Conservation (phyloP, 2,329 filamentous ascomycete species). For the Xylariaceae sp. region DNA sequence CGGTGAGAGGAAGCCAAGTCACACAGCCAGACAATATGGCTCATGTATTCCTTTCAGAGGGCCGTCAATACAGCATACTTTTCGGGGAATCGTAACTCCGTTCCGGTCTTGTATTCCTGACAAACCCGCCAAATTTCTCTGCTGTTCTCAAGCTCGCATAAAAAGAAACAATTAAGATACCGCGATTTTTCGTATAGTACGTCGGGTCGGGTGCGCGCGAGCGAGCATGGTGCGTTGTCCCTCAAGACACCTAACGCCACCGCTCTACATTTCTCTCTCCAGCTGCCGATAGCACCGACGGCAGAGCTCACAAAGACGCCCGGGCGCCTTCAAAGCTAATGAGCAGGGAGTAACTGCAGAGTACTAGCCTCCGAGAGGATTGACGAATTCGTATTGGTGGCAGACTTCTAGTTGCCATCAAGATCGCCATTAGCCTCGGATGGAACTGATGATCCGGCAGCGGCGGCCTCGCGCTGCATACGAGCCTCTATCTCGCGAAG, state of each 20-base stretch:
- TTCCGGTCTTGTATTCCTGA: slow-evolving; percentile 28
- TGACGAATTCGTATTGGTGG: slow-evolving; percentile 14
- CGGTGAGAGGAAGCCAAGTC: too few relatives aligned
- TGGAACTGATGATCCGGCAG: slow-evolving; percentile 33
- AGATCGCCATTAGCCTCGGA: slow-evolving; percentile 53
- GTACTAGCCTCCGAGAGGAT: too few relatives aligned
- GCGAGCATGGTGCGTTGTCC: slow-evolving; percentile 19
- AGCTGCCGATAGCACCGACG: slow-evolving; percentile 22
- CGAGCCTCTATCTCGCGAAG: slow-evolving; percentile 97
- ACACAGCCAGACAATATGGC: too few relatives aligned
- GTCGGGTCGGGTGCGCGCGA: slow-evolving; percentile 18
- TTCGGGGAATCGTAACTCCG: slow-evolving; percentile 24
- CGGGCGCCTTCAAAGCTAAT: too few relatives aligned
- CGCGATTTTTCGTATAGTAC: slow-evolving; percentile 22
- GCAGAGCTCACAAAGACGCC: too few relatives aligned
- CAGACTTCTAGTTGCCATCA: slow-evolving; percentile 43
- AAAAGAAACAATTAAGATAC: slow-evolving; percentile 27
- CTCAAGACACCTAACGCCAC: slow-evolving; percentile 31
- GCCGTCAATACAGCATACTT: slow-evolving; percentile 23
- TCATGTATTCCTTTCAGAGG: too few relatives aligned
- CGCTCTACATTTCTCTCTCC: slow-evolving; percentile 23
- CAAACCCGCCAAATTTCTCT: slow-evolving; percentile 27
- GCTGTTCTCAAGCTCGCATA: slow-evolving; percentile 16
- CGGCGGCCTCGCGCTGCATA: slow-evolving; percentile 74
- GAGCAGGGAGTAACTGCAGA: too few relatives aligned